phyloP scores from a whole-genome alignment of 345 rosid genomes.

The Firmiana major region DNA sequence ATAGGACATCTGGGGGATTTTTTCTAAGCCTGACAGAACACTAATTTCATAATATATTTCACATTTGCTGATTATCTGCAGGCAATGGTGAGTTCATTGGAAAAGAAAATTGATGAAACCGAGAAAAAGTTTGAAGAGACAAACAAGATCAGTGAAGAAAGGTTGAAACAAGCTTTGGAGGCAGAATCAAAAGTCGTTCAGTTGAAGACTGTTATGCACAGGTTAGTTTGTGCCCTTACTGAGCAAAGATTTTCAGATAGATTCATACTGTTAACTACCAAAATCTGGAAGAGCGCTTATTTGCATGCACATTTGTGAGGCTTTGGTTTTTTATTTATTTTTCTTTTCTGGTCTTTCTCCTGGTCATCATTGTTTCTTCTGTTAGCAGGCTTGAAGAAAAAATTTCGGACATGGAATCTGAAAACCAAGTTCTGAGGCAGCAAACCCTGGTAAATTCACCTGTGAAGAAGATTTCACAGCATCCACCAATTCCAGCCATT shows the following conservation, averaged over 20 bases:
- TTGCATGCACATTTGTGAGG: background rate
- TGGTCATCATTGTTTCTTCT: slow-evolving; percentile 21
- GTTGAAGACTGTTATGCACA: slow-evolving; percentile 87
- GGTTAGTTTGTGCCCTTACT: slow-evolving; percentile 33
- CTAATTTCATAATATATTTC: background rate
- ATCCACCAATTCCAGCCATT: slow-evolving; percentile 43
- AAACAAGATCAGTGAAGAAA: slow-evolving; percentile 72
- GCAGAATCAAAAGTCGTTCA: slow-evolving; percentile 85
- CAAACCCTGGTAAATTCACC: slow-evolving; percentile 56
- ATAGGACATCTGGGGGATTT: slow-evolving; percentile 9
- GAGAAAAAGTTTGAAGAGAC: slow-evolving; percentile 85
- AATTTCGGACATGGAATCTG: slow-evolving; percentile 75
- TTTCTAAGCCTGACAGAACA: slow-evolving; percentile 7
- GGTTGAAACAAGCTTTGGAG: slow-evolving; percentile 86
- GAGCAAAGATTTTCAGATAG: background rate
- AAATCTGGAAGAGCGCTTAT: background rate
- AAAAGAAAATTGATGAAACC: slow-evolving; percentile 81
- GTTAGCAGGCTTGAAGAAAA: slow-evolving; percentile 85
- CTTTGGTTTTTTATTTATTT: background rate
- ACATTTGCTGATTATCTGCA: slow-evolving; percentile 36
- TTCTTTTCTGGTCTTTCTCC: background rate
- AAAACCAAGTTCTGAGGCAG: slow-evolving; percentile 80
- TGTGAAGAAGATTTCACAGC: slow-evolving; percentile 46
- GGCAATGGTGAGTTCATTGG: slow-evolving; percentile 78
- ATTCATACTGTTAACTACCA: background rate